Evolutionary conservation across 257 asterid species (phyloP).

Genomic region (Craterostigma plantagineum): DNA sequence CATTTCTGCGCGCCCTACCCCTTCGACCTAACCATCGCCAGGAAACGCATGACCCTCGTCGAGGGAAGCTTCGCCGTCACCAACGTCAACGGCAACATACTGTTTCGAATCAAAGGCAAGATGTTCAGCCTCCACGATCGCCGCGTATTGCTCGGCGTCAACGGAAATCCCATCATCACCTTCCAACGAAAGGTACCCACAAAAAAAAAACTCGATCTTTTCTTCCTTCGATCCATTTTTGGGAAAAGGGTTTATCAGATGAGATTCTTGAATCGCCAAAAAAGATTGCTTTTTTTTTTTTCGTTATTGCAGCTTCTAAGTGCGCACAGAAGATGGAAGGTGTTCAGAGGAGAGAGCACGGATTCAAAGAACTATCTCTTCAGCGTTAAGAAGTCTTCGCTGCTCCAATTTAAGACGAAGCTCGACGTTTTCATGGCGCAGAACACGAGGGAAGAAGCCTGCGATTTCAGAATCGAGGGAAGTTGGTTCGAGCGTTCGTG

Average conservation of each 20-base stretch:
- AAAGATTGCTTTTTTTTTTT: background rate
- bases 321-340: slow-evolving; percentile 63
- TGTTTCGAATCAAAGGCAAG: slow-evolving; percentile 51
- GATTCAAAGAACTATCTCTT: slow-evolving; percentile 27
- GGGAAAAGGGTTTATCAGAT: too few relatives aligned
- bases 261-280: too few relatives aligned
- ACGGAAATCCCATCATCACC: slow-evolving; percentile 45
- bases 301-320: slow-evolving; percentile 26
- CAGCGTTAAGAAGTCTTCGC: slow-evolving; percentile 34
- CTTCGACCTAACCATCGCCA: slow-evolving; percentile 34
- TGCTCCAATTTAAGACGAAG: slow-evolving; percentile 33
- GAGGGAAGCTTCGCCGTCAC: slow-evolving; percentile 47
- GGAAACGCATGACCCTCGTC: slow-evolving; percentile 41
- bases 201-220: too few relatives aligned
- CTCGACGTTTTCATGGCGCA: slow-evolving; percentile 33
- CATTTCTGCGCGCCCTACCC: slow-evolving; percentile 56
- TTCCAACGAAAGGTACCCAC: slow-evolving; percentile 49
- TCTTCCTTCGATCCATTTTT: too few relatives aligned
- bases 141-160: slow-evolving; percentile 55
- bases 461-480: slow-evolving; percentile 50
- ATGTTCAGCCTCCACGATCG: slow-evolving; percentile 50
- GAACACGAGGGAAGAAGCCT: slow-evolving; percentile 19
- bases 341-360: slow-evolving; percentile 39
- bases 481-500: slow-evolving; percentile 50
- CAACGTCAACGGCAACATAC: slow-evolving; percentile 40